Conservation (phyloP, 768 basidiomycete genomes). For the Lactifluus pinguis region DNA sequence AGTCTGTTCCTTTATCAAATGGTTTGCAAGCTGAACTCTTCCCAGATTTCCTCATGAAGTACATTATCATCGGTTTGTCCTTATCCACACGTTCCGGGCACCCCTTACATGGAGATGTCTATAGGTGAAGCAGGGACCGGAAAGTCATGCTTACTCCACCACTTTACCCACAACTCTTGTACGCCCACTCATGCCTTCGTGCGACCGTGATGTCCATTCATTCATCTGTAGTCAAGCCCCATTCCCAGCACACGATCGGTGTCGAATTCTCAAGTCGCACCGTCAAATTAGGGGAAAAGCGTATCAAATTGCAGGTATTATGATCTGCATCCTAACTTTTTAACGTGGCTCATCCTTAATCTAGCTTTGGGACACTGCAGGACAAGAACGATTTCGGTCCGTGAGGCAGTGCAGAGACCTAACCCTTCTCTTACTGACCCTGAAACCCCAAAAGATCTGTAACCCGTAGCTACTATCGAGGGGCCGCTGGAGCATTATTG, state of each 20-base stretch:
- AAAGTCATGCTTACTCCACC: slow-evolving; percentile 93
- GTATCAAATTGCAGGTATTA: slow-evolving; percentile 89
- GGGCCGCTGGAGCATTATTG: slow-evolving; percentile 84
- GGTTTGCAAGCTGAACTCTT: not conserved
- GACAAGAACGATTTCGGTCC: slow-evolving; percentile 89
- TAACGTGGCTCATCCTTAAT: not conserved
- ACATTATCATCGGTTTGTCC: slow-evolving; percentile 82
- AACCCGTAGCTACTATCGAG: slow-evolving; percentile 92
- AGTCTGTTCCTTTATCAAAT: not conserved
- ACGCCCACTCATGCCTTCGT: slow-evolving; percentile 27
- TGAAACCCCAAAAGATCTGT: slow-evolving; percentile 50
- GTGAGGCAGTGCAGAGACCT: slow-evolving; percentile 20
- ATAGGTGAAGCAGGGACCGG: slow-evolving; percentile 94
- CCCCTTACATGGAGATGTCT: slow-evolving; percentile 1
- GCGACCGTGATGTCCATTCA: not conserved
- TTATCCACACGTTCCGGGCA: not conserved
- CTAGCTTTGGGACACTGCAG: slow-evolving; percentile 95
- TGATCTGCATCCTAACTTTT: slow-evolving; percentile 16
- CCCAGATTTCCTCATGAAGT: slow-evolving; percentile 96
- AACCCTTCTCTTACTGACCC: slow-evolving; percentile 15
- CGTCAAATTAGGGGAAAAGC: slow-evolving; percentile 86
- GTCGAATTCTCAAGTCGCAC: slow-evolving; percentile 97
- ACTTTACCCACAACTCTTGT: slow-evolving; percentile 96
- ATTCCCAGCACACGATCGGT: slow-evolving; percentile 96
- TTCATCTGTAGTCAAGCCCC: slow-evolving; percentile 67